phyloP scores from a whole-genome alignment of 257 asterid species.

The Lithospermum erythrorhizon region DNA sequence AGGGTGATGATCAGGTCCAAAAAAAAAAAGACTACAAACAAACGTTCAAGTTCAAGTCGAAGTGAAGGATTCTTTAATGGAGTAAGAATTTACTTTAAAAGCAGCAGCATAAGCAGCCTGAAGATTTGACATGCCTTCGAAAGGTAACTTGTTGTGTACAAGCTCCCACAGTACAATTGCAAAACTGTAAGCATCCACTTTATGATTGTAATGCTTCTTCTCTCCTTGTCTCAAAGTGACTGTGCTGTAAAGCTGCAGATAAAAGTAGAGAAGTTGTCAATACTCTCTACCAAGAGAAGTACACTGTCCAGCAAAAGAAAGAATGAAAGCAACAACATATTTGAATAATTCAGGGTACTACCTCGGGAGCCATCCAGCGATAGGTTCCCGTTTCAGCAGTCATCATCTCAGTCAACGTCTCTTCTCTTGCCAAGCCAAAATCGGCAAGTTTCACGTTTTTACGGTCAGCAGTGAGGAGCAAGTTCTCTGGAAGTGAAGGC shows the following conservation, averaged over 20 bases:
- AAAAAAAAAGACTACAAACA: not conserved
- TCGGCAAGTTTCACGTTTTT: slow-evolving; percentile 82
- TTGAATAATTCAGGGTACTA: slow-evolving; percentile 10
- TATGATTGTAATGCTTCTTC: slow-evolving; percentile 93
- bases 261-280: not conserved
- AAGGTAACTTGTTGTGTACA: slow-evolving; percentile 67
- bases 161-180: slow-evolving; percentile 98
- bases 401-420: slow-evolving; percentile 98
- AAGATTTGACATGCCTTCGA: slow-evolving; percentile 90
- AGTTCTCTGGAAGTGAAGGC: slow-evolving; percentile 47
- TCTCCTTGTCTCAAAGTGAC: slow-evolving; percentile 94
- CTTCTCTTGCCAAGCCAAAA: slow-evolving; percentile 98
- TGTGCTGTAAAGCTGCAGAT: slow-evolving; percentile 80
- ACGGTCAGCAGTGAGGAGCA: slow-evolving; percentile 79
- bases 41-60: not conserved
- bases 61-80: not conserved
- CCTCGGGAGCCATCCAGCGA: slow-evolving; percentile 99
- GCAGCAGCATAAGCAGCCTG: slow-evolving; percentile 99
- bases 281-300: slow-evolving; percentile 2
- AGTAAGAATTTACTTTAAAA: slow-evolving; percentile 48
- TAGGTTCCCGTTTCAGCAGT: slow-evolving; percentile 99
- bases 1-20: not conserved
- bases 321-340: not conserved
- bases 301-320: not conserved
- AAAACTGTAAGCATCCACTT: slow-evolving; percentile 94